These are phyloP conservation scores for Fusarium scirpi DNA, from an alignment of 2,329 filamentous ascomycete genomes.

Conservation along the genomic window DNA sequence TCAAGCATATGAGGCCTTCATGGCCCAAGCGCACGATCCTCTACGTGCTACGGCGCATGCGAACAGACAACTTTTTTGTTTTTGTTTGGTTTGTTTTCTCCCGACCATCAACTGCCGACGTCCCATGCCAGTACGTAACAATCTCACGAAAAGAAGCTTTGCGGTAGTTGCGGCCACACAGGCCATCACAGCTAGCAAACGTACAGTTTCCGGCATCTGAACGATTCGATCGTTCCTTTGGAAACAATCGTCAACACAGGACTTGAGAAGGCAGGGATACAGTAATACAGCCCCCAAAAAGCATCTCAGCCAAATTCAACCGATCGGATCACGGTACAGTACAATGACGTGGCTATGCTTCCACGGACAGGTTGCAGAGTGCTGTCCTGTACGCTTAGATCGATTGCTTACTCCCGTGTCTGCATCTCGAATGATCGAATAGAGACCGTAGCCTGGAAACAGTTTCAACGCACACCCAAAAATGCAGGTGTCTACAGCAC, in stretches of 20 bases:
- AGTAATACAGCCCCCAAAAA: slow-evolving; percentile 27
- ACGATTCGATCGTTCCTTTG: slow-evolving; percentile 7
- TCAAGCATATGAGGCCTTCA: slow-evolving; percentile 24
- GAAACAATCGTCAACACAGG: not conserved
- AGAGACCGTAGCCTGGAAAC: slow-evolving; percentile 32
- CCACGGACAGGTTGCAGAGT: slow-evolving; percentile 10
- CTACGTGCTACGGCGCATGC: not conserved
- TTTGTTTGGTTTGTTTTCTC: not conserved
- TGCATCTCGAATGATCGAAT: slow-evolving; percentile 18
- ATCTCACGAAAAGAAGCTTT: slow-evolving; percentile 22
- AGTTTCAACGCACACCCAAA: slow-evolving; percentile 33
- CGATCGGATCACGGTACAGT: slow-evolving; percentile 47
- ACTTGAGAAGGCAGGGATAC: not conserved
- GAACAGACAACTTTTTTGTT: not conserved
- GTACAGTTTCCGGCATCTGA: not conserved
- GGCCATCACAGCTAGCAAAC: slow-evolving; percentile 3
- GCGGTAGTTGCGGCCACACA: slow-evolving; percentile 15
- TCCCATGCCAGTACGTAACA: slow-evolving; percentile 6
- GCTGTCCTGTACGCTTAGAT: slow-evolving; percentile 30
- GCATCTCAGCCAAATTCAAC: slow-evolving; percentile 32
- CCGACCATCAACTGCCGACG: slow-evolving; percentile 33
- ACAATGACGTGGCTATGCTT: slow-evolving; percentile 46
- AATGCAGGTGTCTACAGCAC: slow-evolving; percentile 19
- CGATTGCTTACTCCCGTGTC: slow-evolving; percentile 39
- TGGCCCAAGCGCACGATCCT: not conserved